These are phyloP conservation scores for Arthrobotrys sinensis DNA, from an alignment of 2,329 filamentous ascomycete genomes.

Conservation along the genomic window DNA sequence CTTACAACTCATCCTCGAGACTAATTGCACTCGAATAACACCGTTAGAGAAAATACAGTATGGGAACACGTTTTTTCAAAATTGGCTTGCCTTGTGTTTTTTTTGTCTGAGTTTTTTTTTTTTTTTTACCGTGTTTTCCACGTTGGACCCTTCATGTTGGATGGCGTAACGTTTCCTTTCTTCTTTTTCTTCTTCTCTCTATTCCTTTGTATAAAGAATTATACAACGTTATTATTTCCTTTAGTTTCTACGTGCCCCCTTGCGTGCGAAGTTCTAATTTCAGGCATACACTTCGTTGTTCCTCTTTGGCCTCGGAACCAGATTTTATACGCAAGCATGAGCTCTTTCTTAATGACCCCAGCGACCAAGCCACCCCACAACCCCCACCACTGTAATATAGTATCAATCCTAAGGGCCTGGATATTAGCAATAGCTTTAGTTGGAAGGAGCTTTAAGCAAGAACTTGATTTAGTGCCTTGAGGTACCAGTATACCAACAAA, in stretches of 20 bases:
- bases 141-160: slow-evolving; percentile 5
- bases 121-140: background rate
- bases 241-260: background rate
- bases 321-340: slow-evolving; percentile 16
- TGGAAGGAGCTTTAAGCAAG: slow-evolving; percentile 2
- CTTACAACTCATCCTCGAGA: background rate
- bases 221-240: slow-evolving; percentile 11
- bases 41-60: background rate
- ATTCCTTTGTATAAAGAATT: background rate
- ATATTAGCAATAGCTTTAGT: slow-evolving; percentile 6
- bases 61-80: background rate
- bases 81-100: background rate
- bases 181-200: slow-evolving; percentile 12
- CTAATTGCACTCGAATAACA: background rate
- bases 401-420: background rate
- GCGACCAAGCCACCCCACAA: background rate
- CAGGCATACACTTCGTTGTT: background rate
- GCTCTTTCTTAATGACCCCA: slow-evolving; percentile 25
- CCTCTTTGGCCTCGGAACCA: background rate
- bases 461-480: no score
- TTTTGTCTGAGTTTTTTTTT: background rate
- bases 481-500: background rate
- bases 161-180: slow-evolving; percentile 25
- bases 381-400: background rate
- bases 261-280: slow-evolving; percentile 16